These are phyloP conservation scores for Pleurotus citrinopileatus DNA, from an alignment of 768 basidiomycete genomes.

Conservation along the genomic window DNA sequence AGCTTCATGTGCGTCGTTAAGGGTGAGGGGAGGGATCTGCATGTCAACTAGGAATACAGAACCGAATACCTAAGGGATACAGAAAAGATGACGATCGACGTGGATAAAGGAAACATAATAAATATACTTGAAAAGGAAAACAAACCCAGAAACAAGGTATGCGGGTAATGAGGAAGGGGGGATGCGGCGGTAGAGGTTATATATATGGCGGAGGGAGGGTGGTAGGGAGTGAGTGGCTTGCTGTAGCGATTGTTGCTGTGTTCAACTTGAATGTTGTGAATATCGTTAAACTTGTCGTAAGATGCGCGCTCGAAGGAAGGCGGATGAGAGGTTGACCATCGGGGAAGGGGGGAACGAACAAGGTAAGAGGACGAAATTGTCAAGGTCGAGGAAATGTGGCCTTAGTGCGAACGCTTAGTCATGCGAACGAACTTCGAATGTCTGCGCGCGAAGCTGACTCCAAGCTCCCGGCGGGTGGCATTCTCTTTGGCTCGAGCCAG, in stretches of 20 bases:
- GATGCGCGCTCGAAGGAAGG: neutral
- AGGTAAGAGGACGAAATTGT: neutral
- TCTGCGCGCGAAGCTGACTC: neutral
- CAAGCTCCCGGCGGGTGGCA: neutral
- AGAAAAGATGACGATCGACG: neutral
- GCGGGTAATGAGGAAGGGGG: neutral
- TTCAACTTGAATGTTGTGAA: neutral
- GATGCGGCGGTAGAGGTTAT: neutral
- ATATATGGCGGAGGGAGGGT: neutral
- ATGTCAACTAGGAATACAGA: slow-evolving; percentile 10
- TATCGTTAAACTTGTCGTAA: neutral
- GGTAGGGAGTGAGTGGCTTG: neutral
- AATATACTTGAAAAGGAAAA: neutral
- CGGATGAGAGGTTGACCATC: neutral
- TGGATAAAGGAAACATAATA: neutral
- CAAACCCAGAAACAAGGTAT: neutral
- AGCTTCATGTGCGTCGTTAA: slow-evolving; percentile 11
- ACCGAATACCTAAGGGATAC: slow-evolving; percentile 5
- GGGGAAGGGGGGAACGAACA: neutral
- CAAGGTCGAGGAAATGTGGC: neutral
- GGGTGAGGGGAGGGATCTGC: neutral
- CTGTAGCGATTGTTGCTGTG: neutral
- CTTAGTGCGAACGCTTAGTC: slow-evolving; percentile 6
- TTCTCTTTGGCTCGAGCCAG: neutral
- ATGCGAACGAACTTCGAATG: slow-evolving; percentile 8